A percentile compares a stretch with the other conserved stretches of the same genome.
Conservation (phyloP, 495 filamentous ascomycete species). For the Aspergillus ellipticus region DNA sequence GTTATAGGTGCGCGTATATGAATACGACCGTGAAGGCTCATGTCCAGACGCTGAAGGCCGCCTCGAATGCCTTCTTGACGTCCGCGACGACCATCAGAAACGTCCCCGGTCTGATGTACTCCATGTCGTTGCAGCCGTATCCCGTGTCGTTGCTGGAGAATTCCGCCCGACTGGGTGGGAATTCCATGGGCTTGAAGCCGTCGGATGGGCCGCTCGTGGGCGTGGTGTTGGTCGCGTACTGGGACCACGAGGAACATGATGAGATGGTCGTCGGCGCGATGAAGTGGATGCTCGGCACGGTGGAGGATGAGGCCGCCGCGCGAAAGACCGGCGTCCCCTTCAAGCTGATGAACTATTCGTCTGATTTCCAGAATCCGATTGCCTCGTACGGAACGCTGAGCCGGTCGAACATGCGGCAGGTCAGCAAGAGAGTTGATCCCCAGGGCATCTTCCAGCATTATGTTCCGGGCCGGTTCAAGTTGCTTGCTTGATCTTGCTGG, state of each 20-base stretch:
- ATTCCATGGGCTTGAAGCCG: background rate
- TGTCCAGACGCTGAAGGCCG: background rate
- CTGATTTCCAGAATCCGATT: constrained; percentile 1
- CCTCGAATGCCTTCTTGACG: background rate
- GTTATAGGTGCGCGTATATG: background rate
- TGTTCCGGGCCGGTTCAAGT: constrained; percentile 20
- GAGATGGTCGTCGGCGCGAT: background rate
- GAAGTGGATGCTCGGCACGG: background rate
- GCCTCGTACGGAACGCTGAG: background rate
- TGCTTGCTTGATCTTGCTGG: too few species aligned
- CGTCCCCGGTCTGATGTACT: background rate
- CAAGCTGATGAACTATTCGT: constrained; percentile 1
- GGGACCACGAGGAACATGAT: background rate
- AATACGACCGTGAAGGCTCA: background rate
- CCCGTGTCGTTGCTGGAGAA: background rate
- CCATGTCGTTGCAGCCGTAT: background rate
- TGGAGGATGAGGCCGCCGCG: background rate
- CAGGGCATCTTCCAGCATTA: background rate
- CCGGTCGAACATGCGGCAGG: background rate
- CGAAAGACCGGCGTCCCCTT: background rate
- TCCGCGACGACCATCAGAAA: background rate
- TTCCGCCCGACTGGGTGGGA: background rate
- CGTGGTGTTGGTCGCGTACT: background rate
- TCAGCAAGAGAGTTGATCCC: background rate
- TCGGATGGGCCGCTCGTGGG: background rate